phyloP scores from a whole-genome alignment of 164 flowering plant species.

The grape (Vitis vinifera) region ASM3070453v1 NC_081812.1:12709501-12710000 shows the following conservation, averaged over 20 bases:
- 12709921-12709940: conserved; percentile 19
- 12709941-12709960: conserved; percentile 12
- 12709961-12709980: conserved; percentile 10
- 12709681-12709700: neutral
- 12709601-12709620: too few species aligned
- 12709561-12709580: too few species aligned
- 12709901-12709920: conserved; percentile 19
- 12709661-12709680: neutral
- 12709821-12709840: conserved; percentile 20
- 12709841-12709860: conserved; percentile 18
- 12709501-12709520: too few species aligned
- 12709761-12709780: too few species aligned
- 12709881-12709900: conserved; percentile 28
- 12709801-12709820: conserved; percentile 2
- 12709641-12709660: too few species aligned
- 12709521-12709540: too few species aligned
- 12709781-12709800: neutral
- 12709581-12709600: too few species aligned
- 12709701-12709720: neutral
- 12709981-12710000: conserved; percentile 11
- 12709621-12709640: too few species aligned
- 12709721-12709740: neutral
- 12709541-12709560: too few species aligned
- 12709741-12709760: neutral
- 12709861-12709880: conserved; percentile 8